These are phyloP conservation scores for Tylopilus sp. DNA, from an alignment of 768 basidiomycete genomes.

Conservation along the genomic window DNA sequence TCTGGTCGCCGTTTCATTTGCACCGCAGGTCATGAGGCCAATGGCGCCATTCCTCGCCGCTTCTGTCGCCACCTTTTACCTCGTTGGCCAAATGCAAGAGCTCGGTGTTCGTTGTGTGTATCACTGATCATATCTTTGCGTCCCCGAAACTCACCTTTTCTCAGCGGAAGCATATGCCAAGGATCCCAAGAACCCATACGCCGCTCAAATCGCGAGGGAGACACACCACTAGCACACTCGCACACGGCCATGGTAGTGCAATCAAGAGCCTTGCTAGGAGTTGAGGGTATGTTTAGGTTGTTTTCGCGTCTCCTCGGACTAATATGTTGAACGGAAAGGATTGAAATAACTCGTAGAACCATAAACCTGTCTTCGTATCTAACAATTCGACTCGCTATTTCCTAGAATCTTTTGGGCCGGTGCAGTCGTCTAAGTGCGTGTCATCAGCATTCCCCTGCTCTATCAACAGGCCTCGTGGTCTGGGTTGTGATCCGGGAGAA, in stretches of 20 bases:
- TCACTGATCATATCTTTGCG: not conserved
- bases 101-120: constrained; percentile 67
- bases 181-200: constrained; percentile 82
- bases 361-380: constrained; percentile 5
- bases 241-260: not conserved
- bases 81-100: constrained; percentile 67
- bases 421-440: not conserved
- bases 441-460: not conserved
- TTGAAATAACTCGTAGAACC: constrained; percentile 21
- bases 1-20: not conserved
- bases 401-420: not conserved
- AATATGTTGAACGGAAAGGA: not conserved
- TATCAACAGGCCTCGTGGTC: not conserved
- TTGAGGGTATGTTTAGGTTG: constrained; percentile 2
- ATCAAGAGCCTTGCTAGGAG: not conserved
- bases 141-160: constrained; percentile 1
- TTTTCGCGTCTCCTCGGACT: not conserved
- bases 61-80: constrained; percentile 59
- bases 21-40: constrained; percentile 58
- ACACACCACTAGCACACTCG: constrained; percentile 33
- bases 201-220: constrained; percentile 70
- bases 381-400: constrained; percentile 1
- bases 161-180: constrained; percentile 65
- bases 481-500: not conserved
- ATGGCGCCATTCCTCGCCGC: constrained; percentile 81